phyloP scores from a whole-genome alignment of 176 grass and related monocot genomes.

The Triticum aestivum region DNA sequence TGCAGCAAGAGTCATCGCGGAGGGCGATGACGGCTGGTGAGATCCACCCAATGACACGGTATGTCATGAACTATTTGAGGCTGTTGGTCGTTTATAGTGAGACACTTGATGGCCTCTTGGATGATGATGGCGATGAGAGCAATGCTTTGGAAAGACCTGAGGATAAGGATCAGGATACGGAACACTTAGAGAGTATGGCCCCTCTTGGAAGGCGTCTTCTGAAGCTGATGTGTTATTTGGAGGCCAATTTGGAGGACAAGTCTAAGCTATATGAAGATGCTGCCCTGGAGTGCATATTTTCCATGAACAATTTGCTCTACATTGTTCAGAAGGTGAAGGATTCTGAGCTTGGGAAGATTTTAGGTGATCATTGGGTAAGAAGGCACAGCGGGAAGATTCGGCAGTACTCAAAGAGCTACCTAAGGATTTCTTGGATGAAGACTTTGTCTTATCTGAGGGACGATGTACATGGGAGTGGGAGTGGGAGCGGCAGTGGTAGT shows the following conservation, averaged over 20 bases:
- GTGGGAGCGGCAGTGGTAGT: constrained; percentile 34
- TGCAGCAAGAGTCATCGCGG: constrained; percentile 70
- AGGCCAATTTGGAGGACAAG: constrained; percentile 89
- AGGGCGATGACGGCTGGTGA: constrained; percentile 67
- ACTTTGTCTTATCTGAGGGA: constrained; percentile 81
- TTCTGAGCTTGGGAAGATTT: constrained; percentile 88
- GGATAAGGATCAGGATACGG: constrained; percentile 48
- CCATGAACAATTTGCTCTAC: constrained; percentile 97
- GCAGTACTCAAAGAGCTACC: constrained; percentile 79
- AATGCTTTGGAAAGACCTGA: constrained; percentile 18
- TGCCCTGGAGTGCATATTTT: constrained; percentile 79
- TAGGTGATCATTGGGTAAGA: constrained; percentile 84
- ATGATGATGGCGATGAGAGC: constrained; percentile 36
- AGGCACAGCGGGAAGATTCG: constrained; percentile 71
- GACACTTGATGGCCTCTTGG: constrained; percentile 64
- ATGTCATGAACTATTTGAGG: constrained; percentile 94
- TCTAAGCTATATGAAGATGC: constrained; percentile 93
- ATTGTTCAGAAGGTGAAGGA: constrained; percentile 87
- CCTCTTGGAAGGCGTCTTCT: constrained; percentile 56
- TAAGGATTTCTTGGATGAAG: constrained; percentile 86
- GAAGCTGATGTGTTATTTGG: constrained; percentile 79
- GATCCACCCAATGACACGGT: constrained; percentile 90
- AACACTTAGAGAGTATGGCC: constrained; percentile 62
- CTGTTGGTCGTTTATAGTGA: constrained; percentile 73
- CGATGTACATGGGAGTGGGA: constrained; percentile 51